phyloP scores from a whole-genome alignment of 2,329 filamentous ascomycete genomes.

The Cytospora mali region DNA sequence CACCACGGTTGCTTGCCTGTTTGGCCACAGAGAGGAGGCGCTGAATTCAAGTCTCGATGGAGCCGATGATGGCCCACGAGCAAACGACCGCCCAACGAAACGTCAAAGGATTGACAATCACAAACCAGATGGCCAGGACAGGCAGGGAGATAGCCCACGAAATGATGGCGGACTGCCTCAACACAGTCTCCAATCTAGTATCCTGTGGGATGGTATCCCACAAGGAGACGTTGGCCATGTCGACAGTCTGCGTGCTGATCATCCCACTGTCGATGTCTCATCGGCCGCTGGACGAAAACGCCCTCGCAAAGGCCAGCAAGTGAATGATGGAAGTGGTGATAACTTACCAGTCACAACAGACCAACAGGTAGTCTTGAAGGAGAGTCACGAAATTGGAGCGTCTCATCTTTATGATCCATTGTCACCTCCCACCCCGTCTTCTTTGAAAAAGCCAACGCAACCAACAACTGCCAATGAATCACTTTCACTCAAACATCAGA shows the following conservation, averaged over 20 bases:
- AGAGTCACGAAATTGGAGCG: conserved; percentile 5
- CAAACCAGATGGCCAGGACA: not conserved
- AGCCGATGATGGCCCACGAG: not conserved
- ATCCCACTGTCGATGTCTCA: not conserved
- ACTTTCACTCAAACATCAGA: not conserved
- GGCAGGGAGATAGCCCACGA: not conserved
- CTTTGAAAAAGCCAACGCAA: conserved; percentile 1
- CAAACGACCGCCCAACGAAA: conserved; percentile 6
- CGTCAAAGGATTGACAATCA: conserved; percentile 7
- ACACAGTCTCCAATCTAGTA: not conserved
- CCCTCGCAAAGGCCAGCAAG: not conserved
- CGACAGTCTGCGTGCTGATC: not conserved
- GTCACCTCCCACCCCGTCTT: conserved; percentile 19
- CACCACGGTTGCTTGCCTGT: conserved; percentile 24
- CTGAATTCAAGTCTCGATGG: conserved; percentile 13
- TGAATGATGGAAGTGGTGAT: not conserved
- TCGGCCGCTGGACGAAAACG: not conserved
- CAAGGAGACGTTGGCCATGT: not conserved
- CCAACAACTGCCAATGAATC: conserved; percentile 1
- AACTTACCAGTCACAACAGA: conserved; percentile 2
- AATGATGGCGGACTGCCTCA: not conserved
- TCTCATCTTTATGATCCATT: conserved; percentile 26
- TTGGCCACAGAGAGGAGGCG: conserved; percentile 21
- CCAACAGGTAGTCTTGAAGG: not conserved
- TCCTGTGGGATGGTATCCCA: not conserved